phyloP scores from a whole-genome alignment of 2,329 filamentous ascomycete genomes.

The Trichothecium sympodiale region DNA sequence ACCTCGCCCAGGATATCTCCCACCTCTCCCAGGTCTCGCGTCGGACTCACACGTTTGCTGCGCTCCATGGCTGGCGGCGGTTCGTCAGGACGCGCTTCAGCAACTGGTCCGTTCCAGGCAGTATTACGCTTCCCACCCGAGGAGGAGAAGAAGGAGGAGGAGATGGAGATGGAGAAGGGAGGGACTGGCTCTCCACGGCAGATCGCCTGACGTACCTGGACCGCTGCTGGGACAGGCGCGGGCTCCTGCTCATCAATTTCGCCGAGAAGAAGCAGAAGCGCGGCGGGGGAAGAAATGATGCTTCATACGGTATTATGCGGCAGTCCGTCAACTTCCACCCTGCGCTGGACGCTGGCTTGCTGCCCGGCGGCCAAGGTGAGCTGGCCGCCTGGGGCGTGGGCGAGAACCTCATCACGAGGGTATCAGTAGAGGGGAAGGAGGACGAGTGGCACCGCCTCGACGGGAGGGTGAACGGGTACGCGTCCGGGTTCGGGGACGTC shows the following conservation, averaged over 20 bases:
- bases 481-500: conserved; percentile 36
- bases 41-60: conserved; percentile 25
- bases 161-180: no score
- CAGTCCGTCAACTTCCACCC: conserved; percentile 32
- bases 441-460: conserved; percentile 25
- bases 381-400: conserved; percentile 39
- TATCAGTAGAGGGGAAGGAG: conserved; percentile 11
- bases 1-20: conserved; percentile 36
- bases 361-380: conserved; percentile 25
- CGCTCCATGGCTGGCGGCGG: conserved; percentile 34
- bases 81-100: conserved; percentile 34
- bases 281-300: conserved; percentile 7
- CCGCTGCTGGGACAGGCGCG: conserved; percentile 40
- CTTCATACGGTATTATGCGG: conserved; percentile 8
- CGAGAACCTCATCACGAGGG: conserved; percentile 35
- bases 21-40: conserved; percentile 27
- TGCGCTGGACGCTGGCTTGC: conserved; percentile 32
- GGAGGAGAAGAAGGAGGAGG: no score
- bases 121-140: no score
- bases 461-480: conserved; percentile 27
- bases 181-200: conserved; percentile 27
- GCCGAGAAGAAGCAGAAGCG: conserved; percentile 8
- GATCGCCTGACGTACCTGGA: conserved; percentile 37
- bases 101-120: no score
- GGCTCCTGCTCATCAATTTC: conserved; percentile 23